Evolutionary conservation across 129 eudicot genomes (phyloP), one percentile per base, ranked within the genome.

Genomic region (Rutidosis leptorrhynchoides): DNA sequence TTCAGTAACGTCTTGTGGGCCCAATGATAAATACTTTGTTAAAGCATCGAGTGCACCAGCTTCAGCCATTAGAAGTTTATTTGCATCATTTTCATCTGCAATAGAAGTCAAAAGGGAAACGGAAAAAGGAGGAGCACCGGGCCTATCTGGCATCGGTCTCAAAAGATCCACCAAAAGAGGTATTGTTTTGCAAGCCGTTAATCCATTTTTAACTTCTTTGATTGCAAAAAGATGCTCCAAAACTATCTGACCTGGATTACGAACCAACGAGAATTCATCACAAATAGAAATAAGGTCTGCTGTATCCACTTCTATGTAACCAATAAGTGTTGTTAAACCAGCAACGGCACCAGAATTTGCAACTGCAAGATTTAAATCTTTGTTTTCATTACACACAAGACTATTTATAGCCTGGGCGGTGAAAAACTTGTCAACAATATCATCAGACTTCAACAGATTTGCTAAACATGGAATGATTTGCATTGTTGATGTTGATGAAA

Each of bases 131-230:
- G 96, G 90, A 29, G 94, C 94, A 62, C 84, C 81, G 21, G 94
- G 90, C 68, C 94, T 74, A 71, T 85, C 96, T 48, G 96, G 87
- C 73, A 89, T 85, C 48, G 96, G 96, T 79, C 83, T 83, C 70
- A 89, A 67, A 64, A 89, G 77, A 77, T 89, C 96, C 52, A 89
- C 94, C 71, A 89, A 65, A 49, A 83, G 74, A 23, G 96, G 96
- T 46, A 89, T 83, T 27, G 85, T 82, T 67, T 79, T 89, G 65
- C 83, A 85, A 62, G 89, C 93, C 46, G 80, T 70, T 40, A 85
- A 78, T 33, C 96, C 93, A 29, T 56, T 45, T 79, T 81, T 70
- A 48, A 89, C 85, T 46, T 89, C 93, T 68, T 89, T 90, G 56
- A 89, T 79, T 58, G 70, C 82, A 71, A 89, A 85, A 10, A 89